Conservation (phyloP, 441 rosid genomes). For the Eruca vesicaria region DNA sequence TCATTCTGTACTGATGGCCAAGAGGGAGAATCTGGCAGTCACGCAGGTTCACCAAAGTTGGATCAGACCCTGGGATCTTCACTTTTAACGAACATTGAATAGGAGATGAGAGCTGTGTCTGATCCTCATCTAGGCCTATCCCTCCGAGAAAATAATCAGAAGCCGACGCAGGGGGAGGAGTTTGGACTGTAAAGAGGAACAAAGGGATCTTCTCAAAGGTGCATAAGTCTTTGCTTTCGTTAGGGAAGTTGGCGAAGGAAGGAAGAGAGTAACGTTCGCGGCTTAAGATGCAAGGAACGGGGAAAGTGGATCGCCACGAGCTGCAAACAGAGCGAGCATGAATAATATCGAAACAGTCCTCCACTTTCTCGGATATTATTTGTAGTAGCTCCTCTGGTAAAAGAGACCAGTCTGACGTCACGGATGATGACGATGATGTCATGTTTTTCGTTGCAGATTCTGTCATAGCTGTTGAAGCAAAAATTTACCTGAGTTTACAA, state of each 20-base stretch:
- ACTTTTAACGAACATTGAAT: slow-evolving; percentile 20
- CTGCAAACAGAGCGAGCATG: slow-evolving; percentile 22
- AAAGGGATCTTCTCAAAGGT: slow-evolving; percentile 1
- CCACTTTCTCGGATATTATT: neutral
- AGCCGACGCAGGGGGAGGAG: neutral
- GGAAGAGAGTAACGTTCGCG: slow-evolving; percentile 6
- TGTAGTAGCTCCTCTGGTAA: neutral
- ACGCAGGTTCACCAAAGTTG: neutral
- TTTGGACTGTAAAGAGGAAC: slow-evolving; percentile 3
- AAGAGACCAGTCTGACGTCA: neutral
- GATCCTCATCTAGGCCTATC: neutral
- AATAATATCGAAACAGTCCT: neutral
- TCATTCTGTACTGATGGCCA: neutral
- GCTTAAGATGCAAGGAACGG: neutral
- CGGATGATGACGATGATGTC: neutral
- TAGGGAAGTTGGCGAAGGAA: neutral
- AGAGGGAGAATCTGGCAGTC: neutral
- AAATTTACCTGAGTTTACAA: no score
- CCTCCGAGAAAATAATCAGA: neutral
- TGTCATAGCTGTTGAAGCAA: neutral
- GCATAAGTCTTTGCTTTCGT: neutral
- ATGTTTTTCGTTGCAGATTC: neutral
- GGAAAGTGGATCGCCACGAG: neutral
- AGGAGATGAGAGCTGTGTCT: neutral
- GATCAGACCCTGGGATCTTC: neutral